Base-by-base conservation (phyloP, 2,329 filamentous ascomycete genomes). In the Dryadomyces quercivorus region DNA sequence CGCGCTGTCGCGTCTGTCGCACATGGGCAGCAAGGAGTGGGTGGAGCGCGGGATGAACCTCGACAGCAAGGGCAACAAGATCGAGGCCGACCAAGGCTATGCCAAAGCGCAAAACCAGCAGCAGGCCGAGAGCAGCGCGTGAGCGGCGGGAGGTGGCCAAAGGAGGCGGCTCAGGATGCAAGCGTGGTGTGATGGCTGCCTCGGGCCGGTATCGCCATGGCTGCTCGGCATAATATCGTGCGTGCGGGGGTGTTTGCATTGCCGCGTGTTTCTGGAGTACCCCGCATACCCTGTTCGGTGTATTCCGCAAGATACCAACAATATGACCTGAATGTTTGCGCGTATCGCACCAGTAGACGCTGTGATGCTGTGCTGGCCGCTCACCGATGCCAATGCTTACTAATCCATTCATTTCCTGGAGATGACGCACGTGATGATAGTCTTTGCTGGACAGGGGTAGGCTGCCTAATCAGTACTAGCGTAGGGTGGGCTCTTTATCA, bases 1-100 rank as follows among this genome's bases (percentile, higher is more conserved):
- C 53, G 93, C 93, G 1, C 68, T 97, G 61, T 91, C 85, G 53
- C 75, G 93, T 55, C 71, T 98, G 58, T 85, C 76, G 54, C 90
- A 97, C 70, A 98, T 98, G 93, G 88, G 90, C 20, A 93, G 88
- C 66, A 81, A 83, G 67, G 86, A 96, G 67, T 98, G 93, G 93
- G 87, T 97, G 3, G 92, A 97, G 70, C 71, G 90, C 15, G 91
- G 81, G 1, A 80, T 82, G 75, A 77, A 84, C 0, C 64, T 88
- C 54, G 83, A 87, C 69, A 72, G 69, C 58, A 70, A 75, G 57
- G 84, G 84, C 13, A 84, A 84, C 2, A 81, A 82, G 72, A 66
- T 74, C 58, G 82, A 88, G 63, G 76, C 73, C 61, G 82, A 12
- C 36, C 10, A 86, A 55, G 75, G 74, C 59, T 87, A 82, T 81